Evolutionary conservation across 176 grass and related monocot species (phyloP).

Genomic region (Ananas comosus): DNA sequence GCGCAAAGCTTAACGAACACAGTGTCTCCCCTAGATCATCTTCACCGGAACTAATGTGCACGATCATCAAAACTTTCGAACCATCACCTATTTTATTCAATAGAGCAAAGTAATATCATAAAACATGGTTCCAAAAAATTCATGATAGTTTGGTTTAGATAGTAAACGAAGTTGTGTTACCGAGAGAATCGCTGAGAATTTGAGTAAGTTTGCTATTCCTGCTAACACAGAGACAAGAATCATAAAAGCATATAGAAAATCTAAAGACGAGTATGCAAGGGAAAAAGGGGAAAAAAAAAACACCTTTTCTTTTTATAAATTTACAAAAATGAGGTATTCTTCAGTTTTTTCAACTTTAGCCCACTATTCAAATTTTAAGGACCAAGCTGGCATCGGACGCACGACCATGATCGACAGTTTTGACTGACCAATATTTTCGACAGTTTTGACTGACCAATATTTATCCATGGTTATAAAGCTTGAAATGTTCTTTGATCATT

Average conservation of each 20-base stretch:
- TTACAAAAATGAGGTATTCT: too few species aligned
- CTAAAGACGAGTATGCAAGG: not conserved
- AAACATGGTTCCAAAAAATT: not conserved
- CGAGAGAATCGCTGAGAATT: conserved; percentile 81
- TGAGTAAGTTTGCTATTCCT: conserved; percentile 99
- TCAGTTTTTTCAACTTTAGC: too few species aligned
- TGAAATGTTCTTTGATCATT: too few species aligned
- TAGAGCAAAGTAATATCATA: conserved; percentile 5
- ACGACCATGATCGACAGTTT: too few species aligned
- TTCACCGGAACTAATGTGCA: conserved; percentile 64
- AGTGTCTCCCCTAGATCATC: conserved; percentile 70
- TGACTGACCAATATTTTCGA: too few species aligned
- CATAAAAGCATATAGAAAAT: conserved; percentile 6
- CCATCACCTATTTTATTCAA: conserved; percentile 36
- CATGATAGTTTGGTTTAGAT: not conserved
- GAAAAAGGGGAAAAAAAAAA: too few species aligned
- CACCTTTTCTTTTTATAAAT: too few species aligned
- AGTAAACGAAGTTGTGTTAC: conserved; percentile 21
- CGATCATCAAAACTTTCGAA: conserved; percentile 87
- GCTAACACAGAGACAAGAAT: conserved; percentile 12
- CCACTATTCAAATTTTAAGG: too few species aligned
- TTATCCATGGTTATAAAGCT: too few species aligned
- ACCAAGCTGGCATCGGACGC: too few species aligned
- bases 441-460: too few species aligned
- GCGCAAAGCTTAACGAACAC: conserved; percentile 65